Evolutionary conservation across 129 eudicot genomes (phyloP).

Genomic region (Flaveria robusta): DNA sequence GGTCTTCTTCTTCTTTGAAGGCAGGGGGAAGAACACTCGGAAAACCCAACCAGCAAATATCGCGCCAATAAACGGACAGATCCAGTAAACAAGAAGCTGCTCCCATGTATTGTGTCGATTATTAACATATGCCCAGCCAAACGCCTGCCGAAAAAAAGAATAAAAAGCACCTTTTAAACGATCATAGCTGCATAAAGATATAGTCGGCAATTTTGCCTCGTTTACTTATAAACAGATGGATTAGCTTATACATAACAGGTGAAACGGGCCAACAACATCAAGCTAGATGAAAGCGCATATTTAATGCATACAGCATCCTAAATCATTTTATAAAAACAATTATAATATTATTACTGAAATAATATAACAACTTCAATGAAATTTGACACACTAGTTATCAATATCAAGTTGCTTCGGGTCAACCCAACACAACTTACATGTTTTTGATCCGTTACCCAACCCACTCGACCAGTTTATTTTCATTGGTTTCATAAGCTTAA

Average conservation of each 20-base stretch:
- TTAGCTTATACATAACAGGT: too few species aligned
- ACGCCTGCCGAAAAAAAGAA: slow-evolving; percentile 47
- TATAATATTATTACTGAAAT: too few species aligned
- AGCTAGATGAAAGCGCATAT: neutral
- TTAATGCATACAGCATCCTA: too few species aligned
- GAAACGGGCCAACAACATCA: neutral
- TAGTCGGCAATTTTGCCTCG: neutral
- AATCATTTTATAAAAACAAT: too few species aligned
- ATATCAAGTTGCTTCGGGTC: too few species aligned
- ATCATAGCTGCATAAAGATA: neutral
- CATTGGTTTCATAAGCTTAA: neutral
- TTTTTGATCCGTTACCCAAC: neutral
- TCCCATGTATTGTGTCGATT: slow-evolving; percentile 79
- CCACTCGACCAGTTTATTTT: slow-evolving; percentile 1
- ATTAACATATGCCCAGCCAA: slow-evolving; percentile 85
- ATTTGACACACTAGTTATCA: too few species aligned
- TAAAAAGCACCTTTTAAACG: neutral
- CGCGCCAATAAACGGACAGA: slow-evolving; percentile 72
- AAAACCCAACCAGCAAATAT: slow-evolving; percentile 73
- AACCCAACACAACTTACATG: too few species aligned
- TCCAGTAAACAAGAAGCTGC: slow-evolving; percentile 82
- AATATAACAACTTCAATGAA: too few species aligned
- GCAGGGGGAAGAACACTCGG: slow-evolving; percentile 61
- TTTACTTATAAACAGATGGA: too few species aligned
- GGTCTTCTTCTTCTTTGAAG: slow-evolving; percentile 55